Conservation (phyloP, 768 basidiomycete species). For the Hydnomerulius pinastri region DNA sequence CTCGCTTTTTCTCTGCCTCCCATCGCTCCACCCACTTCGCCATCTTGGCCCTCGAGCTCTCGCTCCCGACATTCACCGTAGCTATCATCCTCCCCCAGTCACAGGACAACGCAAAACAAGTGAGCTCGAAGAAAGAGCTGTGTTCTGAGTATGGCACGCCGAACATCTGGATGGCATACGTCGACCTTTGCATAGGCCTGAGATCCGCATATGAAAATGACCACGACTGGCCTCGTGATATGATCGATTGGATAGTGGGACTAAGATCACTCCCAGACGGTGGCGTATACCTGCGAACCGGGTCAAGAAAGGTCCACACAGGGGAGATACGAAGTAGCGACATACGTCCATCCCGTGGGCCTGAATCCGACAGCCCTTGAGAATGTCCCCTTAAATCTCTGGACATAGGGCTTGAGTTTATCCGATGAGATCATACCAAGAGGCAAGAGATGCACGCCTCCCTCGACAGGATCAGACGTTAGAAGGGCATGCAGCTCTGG, state of each 20-base stretch:
- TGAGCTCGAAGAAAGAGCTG: constrained; percentile 92
- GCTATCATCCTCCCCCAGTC: constrained; percentile 90
- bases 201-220: constrained; percentile 73
- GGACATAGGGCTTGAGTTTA: constrained; percentile 73
- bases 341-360: constrained; percentile 97
- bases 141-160: constrained; percentile 95
- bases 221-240: constrained; percentile 64
- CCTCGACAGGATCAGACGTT: constrained; percentile 72
- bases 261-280: constrained; percentile 62
- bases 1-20: constrained; percentile 77
- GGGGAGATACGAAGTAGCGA: constrained; percentile 12
- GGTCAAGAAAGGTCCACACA: constrained; percentile 3
- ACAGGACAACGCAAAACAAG: constrained; percentile 90
- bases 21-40: constrained; percentile 86
- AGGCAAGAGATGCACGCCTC: constrained; percentile 85
- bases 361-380: constrained; percentile 77
- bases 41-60: constrained; percentile 80
- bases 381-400: constrained; percentile 71
- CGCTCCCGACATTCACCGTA: constrained; percentile 87
- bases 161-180: constrained; percentile 67
- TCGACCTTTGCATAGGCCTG: constrained; percentile 70
- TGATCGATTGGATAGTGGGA: constrained; percentile 67
- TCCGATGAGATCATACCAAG: constrained; percentile 76
- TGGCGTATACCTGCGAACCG: constrained; percentile 55
- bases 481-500: constrained; percentile 77